phyloP scores from a whole-genome alignment of 1,284 basidiomycete species.

The Cystobasidium sp. region DNA sequence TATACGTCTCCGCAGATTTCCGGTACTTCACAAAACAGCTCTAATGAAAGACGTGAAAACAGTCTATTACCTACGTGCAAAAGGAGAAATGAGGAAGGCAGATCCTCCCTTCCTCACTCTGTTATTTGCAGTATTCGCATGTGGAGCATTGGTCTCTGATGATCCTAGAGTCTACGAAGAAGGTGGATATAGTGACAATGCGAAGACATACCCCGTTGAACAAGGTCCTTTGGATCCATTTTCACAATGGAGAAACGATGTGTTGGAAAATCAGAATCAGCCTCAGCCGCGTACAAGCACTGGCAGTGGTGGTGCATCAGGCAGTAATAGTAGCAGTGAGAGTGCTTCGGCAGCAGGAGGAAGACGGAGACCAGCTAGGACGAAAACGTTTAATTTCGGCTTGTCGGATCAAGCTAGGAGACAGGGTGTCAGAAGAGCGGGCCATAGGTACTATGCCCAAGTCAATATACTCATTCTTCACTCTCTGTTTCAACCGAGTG shows the following conservation, averaged over 20 bases:
- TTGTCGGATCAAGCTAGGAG: conserved; percentile 12
- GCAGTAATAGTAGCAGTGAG: too few relatives aligned
- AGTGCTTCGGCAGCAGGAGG: too few relatives aligned
- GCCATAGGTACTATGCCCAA: conserved; percentile 34
- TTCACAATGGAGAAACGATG: conserved; percentile 13
- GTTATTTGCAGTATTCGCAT: conserved; percentile 42
- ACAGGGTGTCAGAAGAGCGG: conserved; percentile 28
- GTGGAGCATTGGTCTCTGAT: conserved; percentile 24
- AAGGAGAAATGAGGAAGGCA: conserved; percentile 12
- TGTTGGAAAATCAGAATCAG: background rate
- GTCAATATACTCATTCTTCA: conserved; percentile 34
- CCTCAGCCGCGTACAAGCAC: background rate
- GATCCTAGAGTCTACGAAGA: conserved; percentile 26
- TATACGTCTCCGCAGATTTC: conserved; percentile 19
- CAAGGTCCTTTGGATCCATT: conserved; percentile 11
- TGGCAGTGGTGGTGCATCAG: too few relatives aligned
- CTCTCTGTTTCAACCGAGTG: conserved; percentile 32
- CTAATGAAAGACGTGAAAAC: conserved; percentile 12
- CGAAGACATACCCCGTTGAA: conserved; percentile 13
- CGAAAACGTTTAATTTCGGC: conserved; percentile 30
- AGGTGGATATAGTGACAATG: conserved; percentile 30
- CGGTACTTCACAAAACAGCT: conserved; percentile 25
- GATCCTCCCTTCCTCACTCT: conserved; percentile 31
- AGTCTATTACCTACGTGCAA: conserved; percentile 15
- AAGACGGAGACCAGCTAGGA: conserved; percentile 1